Conservation (phyloP, 2,329 filamentous ascomycete genomes). For the Gliomastix tumulicola region DNA sequence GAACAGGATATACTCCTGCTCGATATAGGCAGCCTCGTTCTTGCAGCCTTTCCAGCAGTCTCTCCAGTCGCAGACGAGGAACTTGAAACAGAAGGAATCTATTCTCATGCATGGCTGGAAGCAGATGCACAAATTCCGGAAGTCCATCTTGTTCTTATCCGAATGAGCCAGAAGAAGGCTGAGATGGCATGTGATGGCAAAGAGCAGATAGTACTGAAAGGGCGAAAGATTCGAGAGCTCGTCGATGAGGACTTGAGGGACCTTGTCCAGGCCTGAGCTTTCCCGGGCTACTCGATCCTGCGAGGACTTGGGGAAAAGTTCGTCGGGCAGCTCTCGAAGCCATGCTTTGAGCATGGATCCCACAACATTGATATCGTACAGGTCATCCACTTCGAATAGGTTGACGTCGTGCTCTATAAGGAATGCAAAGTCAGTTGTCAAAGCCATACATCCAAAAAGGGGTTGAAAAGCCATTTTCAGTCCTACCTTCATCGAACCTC, state of each 20-base stretch:
- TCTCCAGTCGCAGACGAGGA: constrained; percentile 90
- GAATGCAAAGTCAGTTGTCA: too few relatives aligned
- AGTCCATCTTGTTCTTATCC: constrained; percentile 98
- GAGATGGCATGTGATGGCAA: constrained; percentile 93
- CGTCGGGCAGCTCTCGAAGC: constrained; percentile 90
- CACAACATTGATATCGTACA: constrained; percentile 95
- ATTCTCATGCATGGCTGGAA: constrained; percentile 97
- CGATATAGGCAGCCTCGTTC: constrained; percentile 75
- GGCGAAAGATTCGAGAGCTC: constrained; percentile 91
- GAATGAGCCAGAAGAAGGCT: constrained; percentile 86
- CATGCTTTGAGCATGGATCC: constrained; percentile 95
- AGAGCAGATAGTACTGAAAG: constrained; percentile 96
- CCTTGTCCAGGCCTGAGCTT: constrained; percentile 70
- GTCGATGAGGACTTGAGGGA: constrained; percentile 80
- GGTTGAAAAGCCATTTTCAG: too few relatives aligned
- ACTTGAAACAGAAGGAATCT: constrained; percentile 90
- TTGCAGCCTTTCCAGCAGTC: constrained; percentile 96
- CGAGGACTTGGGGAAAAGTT: constrained; percentile 79
- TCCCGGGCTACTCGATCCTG: constrained; percentile 77
- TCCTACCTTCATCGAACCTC: constrained; percentile 75
- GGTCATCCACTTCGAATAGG: constrained; percentile 76
- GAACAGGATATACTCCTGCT: constrained; percentile 58
- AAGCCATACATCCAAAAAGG: too few relatives aligned
- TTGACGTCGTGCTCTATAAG: constrained; percentile 74
- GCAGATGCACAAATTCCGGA: constrained; percentile 90